These are phyloP conservation scores for Coniochaeta hoffmannii DNA, from an alignment of 2,329 filamentous ascomycete genomes.

Conservation along the genomic window DNA sequence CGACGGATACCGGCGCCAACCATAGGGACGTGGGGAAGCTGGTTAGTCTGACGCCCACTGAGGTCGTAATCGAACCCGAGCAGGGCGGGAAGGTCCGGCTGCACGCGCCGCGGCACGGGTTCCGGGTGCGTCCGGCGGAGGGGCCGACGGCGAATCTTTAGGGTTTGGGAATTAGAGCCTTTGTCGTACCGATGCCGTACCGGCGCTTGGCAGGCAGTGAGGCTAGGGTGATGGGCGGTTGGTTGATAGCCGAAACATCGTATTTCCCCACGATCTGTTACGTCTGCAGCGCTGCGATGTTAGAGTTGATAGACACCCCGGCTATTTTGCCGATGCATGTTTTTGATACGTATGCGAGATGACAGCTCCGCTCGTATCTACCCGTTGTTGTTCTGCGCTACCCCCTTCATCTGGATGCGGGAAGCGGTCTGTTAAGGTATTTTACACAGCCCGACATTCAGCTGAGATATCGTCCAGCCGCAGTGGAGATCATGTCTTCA, in stretches of 20 bases:
- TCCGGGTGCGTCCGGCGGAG: constrained; percentile 32
- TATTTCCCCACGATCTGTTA: neutral
- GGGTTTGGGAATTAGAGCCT: no score
- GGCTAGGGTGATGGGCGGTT: neutral
- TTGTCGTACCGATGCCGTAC: neutral
- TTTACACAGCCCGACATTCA: no score
- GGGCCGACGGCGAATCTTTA: neutral
- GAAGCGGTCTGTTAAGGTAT: no score
- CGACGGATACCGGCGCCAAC: constrained; percentile 53
- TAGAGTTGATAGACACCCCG: no score
- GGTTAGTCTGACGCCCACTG: constrained; percentile 40
- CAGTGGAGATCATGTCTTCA: neutral
- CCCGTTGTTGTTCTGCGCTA: neutral
- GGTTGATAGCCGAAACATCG: neutral
- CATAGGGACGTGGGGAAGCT: constrained; percentile 51
- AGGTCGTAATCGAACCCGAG: constrained; percentile 51
- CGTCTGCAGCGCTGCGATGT: no score
- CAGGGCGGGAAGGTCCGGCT: constrained; percentile 39
- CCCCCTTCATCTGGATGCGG: neutral
- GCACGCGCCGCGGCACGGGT: constrained; percentile 55
- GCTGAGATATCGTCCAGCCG: neutral
- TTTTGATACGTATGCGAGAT: neutral
- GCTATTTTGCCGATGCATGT: neutral
- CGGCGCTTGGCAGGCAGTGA: neutral
- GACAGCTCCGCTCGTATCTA: neutral